A percentile compares a stretch with the other conserved stretches of the same genome.
Evolutionary conservation across 345 rosid species (phyloP).

Genomic region (Melaleuca quinquenervia): DNA sequence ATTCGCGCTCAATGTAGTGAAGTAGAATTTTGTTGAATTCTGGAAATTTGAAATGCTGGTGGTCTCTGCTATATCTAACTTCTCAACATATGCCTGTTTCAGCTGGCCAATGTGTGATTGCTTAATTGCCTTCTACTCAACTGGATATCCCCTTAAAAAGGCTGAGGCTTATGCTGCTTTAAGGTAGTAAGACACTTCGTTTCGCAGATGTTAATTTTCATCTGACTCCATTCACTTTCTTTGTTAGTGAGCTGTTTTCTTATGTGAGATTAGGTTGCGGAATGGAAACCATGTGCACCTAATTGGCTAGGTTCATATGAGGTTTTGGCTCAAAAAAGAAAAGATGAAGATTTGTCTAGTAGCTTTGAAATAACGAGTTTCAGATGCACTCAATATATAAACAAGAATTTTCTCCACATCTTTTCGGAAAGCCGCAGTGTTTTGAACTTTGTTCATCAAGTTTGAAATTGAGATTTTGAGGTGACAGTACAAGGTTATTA

Average conservation of each 20-base stretch:
- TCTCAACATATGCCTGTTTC: slow-evolving; percentile 16
- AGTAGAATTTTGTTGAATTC: background rate
- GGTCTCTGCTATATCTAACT: background rate
- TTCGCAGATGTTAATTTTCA: background rate
- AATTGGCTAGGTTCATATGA: background rate
- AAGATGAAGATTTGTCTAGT: background rate
- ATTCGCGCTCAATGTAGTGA: too few relatives aligned
- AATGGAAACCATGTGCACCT: background rate
- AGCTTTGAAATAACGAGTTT: background rate
- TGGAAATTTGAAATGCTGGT: background rate
- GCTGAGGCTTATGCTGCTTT: slow-evolving; percentile 72
- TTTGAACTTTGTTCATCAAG: background rate
- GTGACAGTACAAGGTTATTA: background rate
- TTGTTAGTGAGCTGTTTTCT: background rate
- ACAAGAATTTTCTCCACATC: background rate
- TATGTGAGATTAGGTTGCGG: background rate
- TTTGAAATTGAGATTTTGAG: background rate
- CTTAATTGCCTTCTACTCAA: slow-evolving; percentile 87
- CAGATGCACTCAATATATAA: background rate
- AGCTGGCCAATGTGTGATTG: slow-evolving; percentile 99
- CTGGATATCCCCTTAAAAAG: slow-evolving; percentile 89
- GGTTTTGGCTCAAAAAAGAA: background rate
- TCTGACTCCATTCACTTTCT: background rate
- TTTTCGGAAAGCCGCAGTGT: background rate
- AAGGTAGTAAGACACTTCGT: slow-evolving; percentile 58